Base-by-base conservation (phyloP, 768 basidiomycete genomes). In the Boletus pseudo-olivaceus region DNA sequence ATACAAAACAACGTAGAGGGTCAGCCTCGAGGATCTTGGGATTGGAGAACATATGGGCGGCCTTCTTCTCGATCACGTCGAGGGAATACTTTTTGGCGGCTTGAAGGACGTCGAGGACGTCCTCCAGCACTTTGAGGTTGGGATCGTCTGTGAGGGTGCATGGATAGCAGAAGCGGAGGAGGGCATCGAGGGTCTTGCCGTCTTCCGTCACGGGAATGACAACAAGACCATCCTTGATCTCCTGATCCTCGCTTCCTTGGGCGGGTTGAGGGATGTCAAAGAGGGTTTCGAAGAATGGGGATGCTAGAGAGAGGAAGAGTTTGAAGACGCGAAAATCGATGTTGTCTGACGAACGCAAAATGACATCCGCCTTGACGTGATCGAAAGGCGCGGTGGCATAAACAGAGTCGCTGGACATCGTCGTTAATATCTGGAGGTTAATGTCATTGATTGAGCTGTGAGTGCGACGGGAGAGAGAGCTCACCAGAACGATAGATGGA, bases 231-330 rank as follows among this genome's bases (percentile, higher is more conserved):
- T 33, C 53, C 23, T 43, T 58, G 41, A 20, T 46, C 12, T 57
- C 57, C 44, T 56, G 60, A 12, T 60, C 58, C 5, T 39, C 38
- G 5, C 10, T 43, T 6, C 10, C 57, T 40, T 57, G 23, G 2
- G 38, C 17, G 1, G 68, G 59, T 37, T 72, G 66, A 0, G 68
- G 67, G 1, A 71, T 53, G 15, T 51, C 49, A 47, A 75, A 71
- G 59, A 76, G 69, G 23, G 61, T 55, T 20, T 64, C 56, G 46
- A 74, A 78, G 47, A 73, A 61, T 0, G 70, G 47, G 35, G 55
- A 57, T 14, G 47, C 42, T 56, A 68, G 62, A n/a, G 64, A 61
- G 17, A 74, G 67, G 33, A 74, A 67, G 23, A 63, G 52, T 12
- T 35, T 57, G 47, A 57, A 57, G 15, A 73, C 57, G 6, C 57